Percentiles rank a stretch among this genome's conserved stretches.
Conservation (phyloP, 2,329 filamentous ascomycete genomes). For the Cladorrhinum sp. region DNA sequence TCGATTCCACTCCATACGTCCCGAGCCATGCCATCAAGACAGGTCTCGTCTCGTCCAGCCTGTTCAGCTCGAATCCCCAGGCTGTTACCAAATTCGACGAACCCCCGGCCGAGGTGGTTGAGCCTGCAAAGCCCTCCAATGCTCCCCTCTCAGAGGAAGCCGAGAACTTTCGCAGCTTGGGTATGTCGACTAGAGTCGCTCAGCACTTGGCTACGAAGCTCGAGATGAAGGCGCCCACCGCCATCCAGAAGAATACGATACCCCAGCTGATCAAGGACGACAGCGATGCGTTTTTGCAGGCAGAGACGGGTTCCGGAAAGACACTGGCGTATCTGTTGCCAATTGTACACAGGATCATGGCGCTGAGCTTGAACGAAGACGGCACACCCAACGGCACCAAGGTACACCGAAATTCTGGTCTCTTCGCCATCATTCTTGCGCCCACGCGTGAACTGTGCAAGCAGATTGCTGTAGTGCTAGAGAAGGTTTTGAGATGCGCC, state of each 20-base stretch:
- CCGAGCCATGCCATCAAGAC: slow-evolving; percentile 31
- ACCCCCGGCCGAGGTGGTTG: slow-evolving; percentile 42
- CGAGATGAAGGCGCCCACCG: slow-evolving; percentile 84
- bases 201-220: slow-evolving; percentile 82
- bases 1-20: slow-evolving; percentile 28
- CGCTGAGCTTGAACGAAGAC: slow-evolving; percentile 60
- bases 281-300: slow-evolving; percentile 91
- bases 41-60: slow-evolving; percentile 69
- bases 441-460: slow-evolving; percentile 93
- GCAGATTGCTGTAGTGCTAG: slow-evolving; percentile 85
- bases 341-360: slow-evolving; percentile 82
- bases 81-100: slow-evolving; percentile 62
- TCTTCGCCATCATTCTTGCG: slow-evolving; percentile 92
- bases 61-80: slow-evolving; percentile 86
- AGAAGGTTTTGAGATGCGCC: slow-evolving; percentile 80
- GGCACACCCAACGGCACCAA: slow-evolving; percentile 43
- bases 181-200: slow-evolving; percentile 76
- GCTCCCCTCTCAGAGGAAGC: slow-evolving; percentile 82
- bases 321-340: slow-evolving; percentile 94
- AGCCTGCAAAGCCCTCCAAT: slow-evolving; percentile 75
- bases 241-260: slow-evolving; percentile 89
- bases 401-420: slow-evolving; percentile 78
- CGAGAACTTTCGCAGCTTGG: slow-evolving; percentile 81
- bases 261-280: slow-evolving; percentile 75
- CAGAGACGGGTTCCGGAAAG: slow-evolving; percentile 96